A percentile compares a stretch with the other conserved stretches of the same genome.
Conservation (phyloP, 495 filamentous ascomycete genomes). For the Talaromyces wortmannii region DNA sequence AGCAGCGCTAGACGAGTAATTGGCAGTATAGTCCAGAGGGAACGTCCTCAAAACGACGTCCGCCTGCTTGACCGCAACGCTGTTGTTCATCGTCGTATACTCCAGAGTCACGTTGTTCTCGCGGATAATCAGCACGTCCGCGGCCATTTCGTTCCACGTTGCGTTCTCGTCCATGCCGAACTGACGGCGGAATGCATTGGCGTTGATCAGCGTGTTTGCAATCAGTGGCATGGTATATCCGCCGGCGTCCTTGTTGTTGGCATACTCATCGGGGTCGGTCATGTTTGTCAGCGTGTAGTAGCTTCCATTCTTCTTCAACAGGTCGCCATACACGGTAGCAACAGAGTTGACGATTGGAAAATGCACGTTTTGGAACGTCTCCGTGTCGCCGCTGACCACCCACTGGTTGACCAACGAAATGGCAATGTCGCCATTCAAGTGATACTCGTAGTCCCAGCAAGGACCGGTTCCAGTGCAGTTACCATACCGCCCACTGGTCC, state of each 20-base stretch:
- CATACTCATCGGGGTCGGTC: slow-evolving; percentile 76
- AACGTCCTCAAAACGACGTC: slow-evolving; percentile 57
- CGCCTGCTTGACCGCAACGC: slow-evolving; percentile 56
- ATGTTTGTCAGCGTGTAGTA: slow-evolving; percentile 55
- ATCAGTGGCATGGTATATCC: slow-evolving; percentile 69
- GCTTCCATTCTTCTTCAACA: slow-evolving; percentile 48
- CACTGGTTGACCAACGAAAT: slow-evolving; percentile 54
- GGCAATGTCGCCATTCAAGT: slow-evolving; percentile 69
- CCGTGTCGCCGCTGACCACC: slow-evolving; percentile 51
- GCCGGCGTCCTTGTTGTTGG: slow-evolving; percentile 63
- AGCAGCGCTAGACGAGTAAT: slow-evolving; percentile 44
- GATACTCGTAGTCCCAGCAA: slow-evolving; percentile 55
- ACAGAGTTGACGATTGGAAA: slow-evolving; percentile 56
- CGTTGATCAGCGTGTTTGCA: slow-evolving; percentile 45
- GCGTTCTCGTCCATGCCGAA: slow-evolving; percentile 45
- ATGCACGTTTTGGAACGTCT: slow-evolving; percentile 41
- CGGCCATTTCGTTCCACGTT: slow-evolving; percentile 46
- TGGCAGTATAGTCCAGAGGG: slow-evolving; percentile 45
- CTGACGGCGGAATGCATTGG: slow-evolving; percentile 49
- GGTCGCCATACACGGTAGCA: slow-evolving; percentile 48
- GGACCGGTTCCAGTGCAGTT: slow-evolving; percentile 61
- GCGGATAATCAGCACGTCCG: slow-evolving; percentile 44
- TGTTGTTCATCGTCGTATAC: slow-evolving; percentile 60
- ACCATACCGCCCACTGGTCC: slow-evolving; percentile 57
- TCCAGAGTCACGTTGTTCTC: slow-evolving; percentile 63